phyloP scores from a whole-genome alignment of 257 asterid genomes.

The Fraxinus cuspidata region DNA sequence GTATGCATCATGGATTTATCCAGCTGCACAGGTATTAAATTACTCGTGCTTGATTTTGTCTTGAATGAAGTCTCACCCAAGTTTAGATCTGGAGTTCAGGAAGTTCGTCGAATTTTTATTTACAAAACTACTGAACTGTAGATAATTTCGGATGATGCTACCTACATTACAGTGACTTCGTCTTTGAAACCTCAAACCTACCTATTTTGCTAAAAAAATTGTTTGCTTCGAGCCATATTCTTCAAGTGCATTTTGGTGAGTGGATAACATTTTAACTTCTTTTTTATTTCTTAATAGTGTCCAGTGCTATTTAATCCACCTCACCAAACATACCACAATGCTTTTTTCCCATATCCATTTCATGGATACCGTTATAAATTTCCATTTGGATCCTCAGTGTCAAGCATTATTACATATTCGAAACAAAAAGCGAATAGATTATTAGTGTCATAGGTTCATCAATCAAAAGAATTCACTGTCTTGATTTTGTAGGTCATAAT shows the following conservation, averaged over 20 bases:
- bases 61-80: no score
- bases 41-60: neutral
- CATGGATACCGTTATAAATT: neutral
- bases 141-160: no score
- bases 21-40: conserved; percentile 50
- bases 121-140: no score
- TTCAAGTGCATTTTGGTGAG: neutral
- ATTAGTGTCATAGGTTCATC: neutral
- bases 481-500: conserved; percentile 41
- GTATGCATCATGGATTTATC: conserved; percentile 65
- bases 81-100: no score
- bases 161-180: conserved; percentile 1
- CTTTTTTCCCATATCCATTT: neutral
- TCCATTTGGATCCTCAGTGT: no score
- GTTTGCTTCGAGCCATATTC: neutral
- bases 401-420: no score
- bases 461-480: neutral
- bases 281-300: neutral
- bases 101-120: no score
- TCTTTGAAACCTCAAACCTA: conserved; percentile 2
- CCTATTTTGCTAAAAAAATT: neutral
- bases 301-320: neutral
- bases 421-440: neutral
- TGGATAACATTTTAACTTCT: neutral
- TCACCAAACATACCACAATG: neutral